These are phyloP conservation scores for Caloboletus firmus DNA, from an alignment of 1,284 basidiomycete genomes.

Conservation along the genomic window DNA sequence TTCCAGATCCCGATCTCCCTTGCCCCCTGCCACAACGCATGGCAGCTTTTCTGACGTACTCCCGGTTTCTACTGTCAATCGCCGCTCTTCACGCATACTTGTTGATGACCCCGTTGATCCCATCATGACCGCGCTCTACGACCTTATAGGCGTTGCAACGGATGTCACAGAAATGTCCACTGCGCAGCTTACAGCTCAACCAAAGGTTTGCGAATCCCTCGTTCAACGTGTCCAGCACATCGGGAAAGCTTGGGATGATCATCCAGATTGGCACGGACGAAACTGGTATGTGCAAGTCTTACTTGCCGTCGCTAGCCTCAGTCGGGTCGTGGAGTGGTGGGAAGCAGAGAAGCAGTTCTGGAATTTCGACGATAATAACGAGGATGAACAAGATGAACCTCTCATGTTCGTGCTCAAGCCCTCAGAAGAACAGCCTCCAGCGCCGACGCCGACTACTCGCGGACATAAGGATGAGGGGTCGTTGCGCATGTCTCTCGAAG, in stretches of 20 bases:
- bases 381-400: constrained; percentile 86
- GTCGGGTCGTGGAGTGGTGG: constrained; percentile 99
- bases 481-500: constrained; percentile 53
- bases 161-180: constrained; percentile 92
- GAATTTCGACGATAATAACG: constrained; percentile 97
- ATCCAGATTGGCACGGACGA: constrained; percentile 96
- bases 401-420: constrained; percentile 89
- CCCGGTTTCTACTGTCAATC: constrained; percentile 55
- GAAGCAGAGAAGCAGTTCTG: constrained; percentile 99
- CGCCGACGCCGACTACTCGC: constrained; percentile 43
- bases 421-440: constrained; percentile 53
- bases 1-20: constrained; percentile 91
- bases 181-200: constrained; percentile 78
- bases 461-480: constrained; percentile 46
- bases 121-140: constrained; percentile 90
- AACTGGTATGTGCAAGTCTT: constrained; percentile 98
- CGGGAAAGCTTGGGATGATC: constrained; percentile 94
- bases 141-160: constrained; percentile 92
- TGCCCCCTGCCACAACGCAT: constrained; percentile 73
- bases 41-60: constrained; percentile 60
- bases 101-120: constrained; percentile 81
- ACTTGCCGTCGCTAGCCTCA: constrained; percentile 94
- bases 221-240: constrained; percentile 90
- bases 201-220: constrained; percentile 83
- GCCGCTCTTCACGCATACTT: constrained; percentile 70